These are phyloP conservation scores for Yamadazyma dushanensis DNA, from an alignment of 1,139 yeast genomes.

Conservation along the genomic window DNA sequence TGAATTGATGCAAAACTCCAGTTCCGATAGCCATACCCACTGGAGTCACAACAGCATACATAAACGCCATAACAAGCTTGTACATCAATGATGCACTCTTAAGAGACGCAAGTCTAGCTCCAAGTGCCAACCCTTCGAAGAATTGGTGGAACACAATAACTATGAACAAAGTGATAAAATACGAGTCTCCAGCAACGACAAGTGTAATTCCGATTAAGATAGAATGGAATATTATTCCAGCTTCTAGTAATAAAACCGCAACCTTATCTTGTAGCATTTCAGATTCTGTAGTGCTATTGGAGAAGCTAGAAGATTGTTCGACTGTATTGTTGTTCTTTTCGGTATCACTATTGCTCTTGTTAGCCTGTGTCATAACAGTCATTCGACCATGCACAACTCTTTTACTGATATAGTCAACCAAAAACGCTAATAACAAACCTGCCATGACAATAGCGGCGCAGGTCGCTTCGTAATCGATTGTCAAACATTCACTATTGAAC, in stretches of 20 bases:
- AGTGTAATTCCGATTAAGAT: conserved; percentile 25
- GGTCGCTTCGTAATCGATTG: conserved; percentile 26
- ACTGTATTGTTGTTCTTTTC: conserved; percentile 4
- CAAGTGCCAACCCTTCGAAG: conserved; percentile 44
- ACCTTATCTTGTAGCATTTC: conserved; percentile 13
- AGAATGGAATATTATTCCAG: conserved; percentile 29
- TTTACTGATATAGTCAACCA: conserved; percentile 23
- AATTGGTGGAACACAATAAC: conserved; percentile 43
- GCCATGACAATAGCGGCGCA: conserved; percentile 35
- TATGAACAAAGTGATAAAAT: conserved; percentile 30
- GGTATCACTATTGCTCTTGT: background rate
- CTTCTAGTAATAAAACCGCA: conserved; percentile 20
- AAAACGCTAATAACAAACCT: conserved; percentile 31
- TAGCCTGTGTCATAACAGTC: background rate
- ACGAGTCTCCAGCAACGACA: conserved; percentile 28
- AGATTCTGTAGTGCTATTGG: background rate
- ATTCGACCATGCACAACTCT: conserved; percentile 13
- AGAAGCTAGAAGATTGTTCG: background rate
- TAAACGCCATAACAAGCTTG: conserved; percentile 19
- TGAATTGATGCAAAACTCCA: conserved; percentile 26
- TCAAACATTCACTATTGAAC: conserved; percentile 28
- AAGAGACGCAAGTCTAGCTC: conserved; percentile 28
- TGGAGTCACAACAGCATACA: conserved; percentile 24
- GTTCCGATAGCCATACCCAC: conserved; percentile 31
- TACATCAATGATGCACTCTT: conserved; percentile 4